phyloP scores from a whole-genome alignment of 768 basidiomycete genomes.

The Neoboletus brunneissimus region DNA sequence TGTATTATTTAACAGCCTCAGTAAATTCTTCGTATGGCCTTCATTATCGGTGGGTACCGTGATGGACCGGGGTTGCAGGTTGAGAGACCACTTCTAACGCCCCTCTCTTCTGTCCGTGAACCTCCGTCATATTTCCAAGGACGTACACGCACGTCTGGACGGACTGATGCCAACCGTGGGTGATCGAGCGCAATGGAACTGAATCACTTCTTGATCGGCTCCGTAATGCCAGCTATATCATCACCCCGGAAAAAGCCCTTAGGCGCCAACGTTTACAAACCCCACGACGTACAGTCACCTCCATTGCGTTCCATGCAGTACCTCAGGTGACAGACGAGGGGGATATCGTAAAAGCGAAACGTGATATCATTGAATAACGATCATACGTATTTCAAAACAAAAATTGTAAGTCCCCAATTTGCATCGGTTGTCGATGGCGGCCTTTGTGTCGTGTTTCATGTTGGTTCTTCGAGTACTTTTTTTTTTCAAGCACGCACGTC shows the following conservation, averaged over 20 bases:
- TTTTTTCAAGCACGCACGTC: background rate
- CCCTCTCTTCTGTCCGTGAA: background rate
- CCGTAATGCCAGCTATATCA: background rate
- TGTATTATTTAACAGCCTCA: no score
- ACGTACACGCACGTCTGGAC: background rate
- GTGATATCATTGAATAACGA: background rate
- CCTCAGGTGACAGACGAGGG: background rate
- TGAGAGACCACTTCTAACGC: no score
- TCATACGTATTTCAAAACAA: background rate
- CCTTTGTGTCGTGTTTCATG: background rate
- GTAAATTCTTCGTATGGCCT: no score
- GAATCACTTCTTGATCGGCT: background rate
- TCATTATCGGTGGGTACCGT: no score
- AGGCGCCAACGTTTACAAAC: background rate
- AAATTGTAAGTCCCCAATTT: fast-evolving
- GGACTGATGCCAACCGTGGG: background rate
- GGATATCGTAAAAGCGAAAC: background rate
- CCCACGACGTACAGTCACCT: background rate
- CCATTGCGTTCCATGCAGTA: background rate
- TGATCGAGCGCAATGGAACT: background rate
- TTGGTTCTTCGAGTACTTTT: background rate
- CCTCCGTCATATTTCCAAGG: background rate
- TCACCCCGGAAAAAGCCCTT: background rate
- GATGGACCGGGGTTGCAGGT: no score
- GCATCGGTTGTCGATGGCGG: no score